Conservation (phyloP, 208 protist species). For the Trypanosoma cruzi region DNA sequence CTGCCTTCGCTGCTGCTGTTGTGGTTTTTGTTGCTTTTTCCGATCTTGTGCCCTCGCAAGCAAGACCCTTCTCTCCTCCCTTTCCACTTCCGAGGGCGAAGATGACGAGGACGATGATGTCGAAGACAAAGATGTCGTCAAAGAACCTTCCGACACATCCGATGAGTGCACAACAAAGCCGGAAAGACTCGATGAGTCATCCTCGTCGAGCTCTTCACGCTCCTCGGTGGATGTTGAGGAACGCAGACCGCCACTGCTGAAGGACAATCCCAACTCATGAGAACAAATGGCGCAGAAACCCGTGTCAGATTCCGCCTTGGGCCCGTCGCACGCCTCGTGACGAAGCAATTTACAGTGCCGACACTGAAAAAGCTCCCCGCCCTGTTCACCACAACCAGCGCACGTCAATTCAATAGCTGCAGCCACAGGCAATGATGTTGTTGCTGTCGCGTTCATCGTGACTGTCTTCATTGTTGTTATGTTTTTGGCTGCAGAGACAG, state of each 20-base stretch:
- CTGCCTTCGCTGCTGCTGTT: background rate
- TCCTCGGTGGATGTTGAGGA: constrained; percentile 77
- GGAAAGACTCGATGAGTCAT: constrained; percentile 49
- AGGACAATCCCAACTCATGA: constrained; percentile 19
- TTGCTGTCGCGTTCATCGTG: background rate
- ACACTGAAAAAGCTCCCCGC: constrained; percentile 67
- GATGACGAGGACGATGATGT: background rate
- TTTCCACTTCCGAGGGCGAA: background rate
- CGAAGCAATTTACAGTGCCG: constrained; percentile 47
- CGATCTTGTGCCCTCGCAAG: background rate
- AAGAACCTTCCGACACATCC: constrained; percentile 23
- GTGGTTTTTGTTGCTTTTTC: background rate
- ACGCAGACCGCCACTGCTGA: constrained; percentile 37
- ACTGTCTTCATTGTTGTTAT: background rate
- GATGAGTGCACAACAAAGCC: constrained; percentile 62
- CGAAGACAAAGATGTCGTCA: background rate
- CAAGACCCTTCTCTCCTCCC: background rate
- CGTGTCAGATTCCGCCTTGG: constrained; percentile 17
- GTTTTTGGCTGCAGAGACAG: background rate
- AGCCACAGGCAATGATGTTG: background rate
- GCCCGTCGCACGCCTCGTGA: constrained; percentile 82
- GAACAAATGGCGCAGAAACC: constrained; percentile 43
- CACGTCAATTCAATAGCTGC: constrained; percentile 20
- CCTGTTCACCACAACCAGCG: constrained; percentile 33
- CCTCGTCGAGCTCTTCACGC: constrained; percentile 27